Conservation (phyloP, 768 basidiomycete genomes). For the Xerocomus potaroensis region DNA sequence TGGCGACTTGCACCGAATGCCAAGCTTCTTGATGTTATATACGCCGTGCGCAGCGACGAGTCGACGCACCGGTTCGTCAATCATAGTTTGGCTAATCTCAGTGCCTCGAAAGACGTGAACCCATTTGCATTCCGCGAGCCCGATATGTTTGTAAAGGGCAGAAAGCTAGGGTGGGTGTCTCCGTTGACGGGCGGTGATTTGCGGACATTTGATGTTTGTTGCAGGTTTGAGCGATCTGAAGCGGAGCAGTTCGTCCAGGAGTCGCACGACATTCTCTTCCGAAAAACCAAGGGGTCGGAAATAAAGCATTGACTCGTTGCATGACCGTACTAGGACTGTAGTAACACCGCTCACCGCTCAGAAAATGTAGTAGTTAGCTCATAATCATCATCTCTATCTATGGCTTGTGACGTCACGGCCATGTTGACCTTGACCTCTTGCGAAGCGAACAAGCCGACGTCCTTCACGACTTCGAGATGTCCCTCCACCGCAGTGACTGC, state of each 20-base stretch:
- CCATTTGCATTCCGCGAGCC: conserved; percentile 89
- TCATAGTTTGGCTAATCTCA: conserved; percentile 88
- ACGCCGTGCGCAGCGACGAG: conserved; percentile 91
- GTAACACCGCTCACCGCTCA: conserved; percentile 27
- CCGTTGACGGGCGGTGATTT: background rate
- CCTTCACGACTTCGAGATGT: conserved; percentile 8
- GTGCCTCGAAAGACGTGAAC: conserved; percentile 74
- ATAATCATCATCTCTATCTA: background rate
- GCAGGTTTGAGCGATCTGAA: conserved; percentile 65
- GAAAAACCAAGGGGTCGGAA: conserved; percentile 22
- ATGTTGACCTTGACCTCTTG: conserved; percentile 2
- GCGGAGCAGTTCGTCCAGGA: conserved; percentile 60
- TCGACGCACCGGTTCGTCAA: conserved; percentile 94
- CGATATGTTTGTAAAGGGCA: conserved; percentile 79
- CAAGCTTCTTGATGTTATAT: conserved; percentile 82
- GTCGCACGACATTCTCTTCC: conserved; percentile 52
- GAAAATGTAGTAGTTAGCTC: background rate
- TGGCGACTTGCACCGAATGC: conserved; percentile 77
- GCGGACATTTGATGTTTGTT: conserved; percentile 17
- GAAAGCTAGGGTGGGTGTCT: conserved; percentile 58
- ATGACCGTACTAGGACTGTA: conserved; percentile 5
- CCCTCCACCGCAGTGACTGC: background rate
- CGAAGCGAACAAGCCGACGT: background rate
- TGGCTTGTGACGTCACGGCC: conserved; percentile 25
- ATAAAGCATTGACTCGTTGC: conserved; percentile 22